phyloP scores from a whole-genome alignment of 176 grass and related monocot species.

The Cenchrus americanus region DNA sequence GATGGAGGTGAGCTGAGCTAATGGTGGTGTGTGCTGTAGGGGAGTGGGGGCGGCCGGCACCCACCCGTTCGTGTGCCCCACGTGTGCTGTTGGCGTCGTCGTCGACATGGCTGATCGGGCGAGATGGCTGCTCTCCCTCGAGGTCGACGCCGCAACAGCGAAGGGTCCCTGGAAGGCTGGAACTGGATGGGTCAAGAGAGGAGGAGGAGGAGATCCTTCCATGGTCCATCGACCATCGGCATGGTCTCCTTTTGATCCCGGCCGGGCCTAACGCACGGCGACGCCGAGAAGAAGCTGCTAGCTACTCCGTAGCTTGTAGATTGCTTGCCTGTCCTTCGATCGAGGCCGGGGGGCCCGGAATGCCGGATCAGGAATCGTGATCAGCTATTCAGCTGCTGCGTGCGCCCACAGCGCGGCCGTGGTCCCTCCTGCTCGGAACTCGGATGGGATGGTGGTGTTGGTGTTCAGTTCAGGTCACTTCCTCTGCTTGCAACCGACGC shows the following conservation, averaged over 20 bases:
- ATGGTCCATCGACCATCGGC: no score
- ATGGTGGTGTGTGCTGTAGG: neutral
- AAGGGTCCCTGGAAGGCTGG: neutral
- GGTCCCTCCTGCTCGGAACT: no score
- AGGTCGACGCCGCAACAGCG: neutral
- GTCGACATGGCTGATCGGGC: neutral
- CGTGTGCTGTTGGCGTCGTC: constrained; percentile 43
- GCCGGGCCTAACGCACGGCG: neutral
- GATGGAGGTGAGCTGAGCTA: neutral
- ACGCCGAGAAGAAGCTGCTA: neutral
- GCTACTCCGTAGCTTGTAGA: no score
- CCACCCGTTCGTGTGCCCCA: constrained; percentile 49
- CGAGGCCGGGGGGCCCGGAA: neutral
- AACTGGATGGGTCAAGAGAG: neutral
- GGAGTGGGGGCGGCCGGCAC: constrained; percentile 28
- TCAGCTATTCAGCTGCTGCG: no score
- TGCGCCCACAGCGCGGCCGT: no score
- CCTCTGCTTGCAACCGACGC: neutral
- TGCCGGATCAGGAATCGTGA: neutral
- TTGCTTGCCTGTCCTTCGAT: no score
- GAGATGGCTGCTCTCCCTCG: neutral
- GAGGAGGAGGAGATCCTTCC: neutral
- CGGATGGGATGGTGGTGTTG: no score
- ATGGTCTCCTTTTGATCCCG: neutral
- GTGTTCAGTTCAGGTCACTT: neutral